A percentile compares a stretch with the other conserved stretches of the same genome.
Conservation (phyloP, 163 green algal genomes). For the Scenedesmus sp. region DNA sequence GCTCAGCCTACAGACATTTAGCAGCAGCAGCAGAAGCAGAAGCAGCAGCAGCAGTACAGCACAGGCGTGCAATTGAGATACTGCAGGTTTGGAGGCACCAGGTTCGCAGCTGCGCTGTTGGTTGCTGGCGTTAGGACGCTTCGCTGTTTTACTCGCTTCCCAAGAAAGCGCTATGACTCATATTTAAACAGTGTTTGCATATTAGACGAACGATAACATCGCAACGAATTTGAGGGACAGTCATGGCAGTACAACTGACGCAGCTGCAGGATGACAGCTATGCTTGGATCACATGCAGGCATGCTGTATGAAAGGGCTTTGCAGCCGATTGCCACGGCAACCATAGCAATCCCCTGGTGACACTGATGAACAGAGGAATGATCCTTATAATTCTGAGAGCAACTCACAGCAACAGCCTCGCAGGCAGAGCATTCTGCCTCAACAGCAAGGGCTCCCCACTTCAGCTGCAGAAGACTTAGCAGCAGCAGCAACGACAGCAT, state of each 20-base stretch:
- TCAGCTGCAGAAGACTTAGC: background rate
- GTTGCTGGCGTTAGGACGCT: background rate
- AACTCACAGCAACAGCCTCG: conserved; percentile 51
- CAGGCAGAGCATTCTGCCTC: conserved; percentile 48
- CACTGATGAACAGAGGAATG: background rate
- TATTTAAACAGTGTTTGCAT: no score
- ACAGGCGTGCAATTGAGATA: background rate
- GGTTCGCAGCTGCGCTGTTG: background rate
- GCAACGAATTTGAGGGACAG: background rate
- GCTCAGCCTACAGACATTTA: conserved; percentile 41
- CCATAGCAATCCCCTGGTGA: background rate
- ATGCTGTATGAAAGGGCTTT: no score
- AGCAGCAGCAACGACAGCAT: conserved; percentile 12
- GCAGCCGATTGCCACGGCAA: background rate
- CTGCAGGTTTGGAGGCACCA: background rate
- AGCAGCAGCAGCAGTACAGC: background rate
- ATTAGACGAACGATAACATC: no score
- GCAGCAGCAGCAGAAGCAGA: background rate
- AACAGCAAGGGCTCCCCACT: background rate
- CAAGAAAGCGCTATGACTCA: no score
- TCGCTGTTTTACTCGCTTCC: background rate
- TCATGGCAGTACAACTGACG: background rate
- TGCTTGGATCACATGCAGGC: background rate
- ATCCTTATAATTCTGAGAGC: background rate
- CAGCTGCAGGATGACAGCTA: background rate